Conservation (phyloP, 306 rosid species). For the Gleditsia sinensis region DNA sequence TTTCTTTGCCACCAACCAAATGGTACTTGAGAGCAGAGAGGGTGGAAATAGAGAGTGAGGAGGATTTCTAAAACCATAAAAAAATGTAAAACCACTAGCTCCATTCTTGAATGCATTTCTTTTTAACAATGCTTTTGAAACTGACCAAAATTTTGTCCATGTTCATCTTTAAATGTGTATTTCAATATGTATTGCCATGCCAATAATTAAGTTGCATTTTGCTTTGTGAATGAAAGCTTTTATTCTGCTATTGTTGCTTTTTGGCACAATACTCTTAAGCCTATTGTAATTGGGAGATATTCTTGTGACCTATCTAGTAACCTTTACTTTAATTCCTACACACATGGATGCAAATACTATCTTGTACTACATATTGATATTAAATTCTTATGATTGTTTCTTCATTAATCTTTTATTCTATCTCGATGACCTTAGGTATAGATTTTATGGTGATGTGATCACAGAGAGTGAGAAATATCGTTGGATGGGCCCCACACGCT, state of each 20-base stretch:
- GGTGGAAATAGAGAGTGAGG: background rate
- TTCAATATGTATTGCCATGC: background rate
- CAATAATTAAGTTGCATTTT: background rate
- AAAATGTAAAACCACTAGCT: background rate
- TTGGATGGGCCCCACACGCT: constrained; percentile 98
- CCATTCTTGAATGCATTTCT: background rate
- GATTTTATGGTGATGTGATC: constrained; percentile 98
- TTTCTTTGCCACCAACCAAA: too few species aligned
- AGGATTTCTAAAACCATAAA: background rate
- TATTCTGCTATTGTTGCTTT: constrained; percentile 1
- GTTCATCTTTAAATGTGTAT: constrained; percentile 5
- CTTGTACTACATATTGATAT: constrained; percentile 21
- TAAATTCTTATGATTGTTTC: constrained; percentile 20
- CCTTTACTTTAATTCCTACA: constrained; percentile 1
- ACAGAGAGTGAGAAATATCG: constrained; percentile 90
- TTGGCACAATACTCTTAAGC: background rate
- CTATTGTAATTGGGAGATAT: background rate
- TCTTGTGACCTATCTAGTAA: background rate
- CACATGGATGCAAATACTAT: constrained; percentile 10
- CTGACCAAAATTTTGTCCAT: background rate
- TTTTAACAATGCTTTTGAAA: background rate
- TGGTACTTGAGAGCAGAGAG: too few species aligned
- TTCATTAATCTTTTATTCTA: constrained; percentile 37
- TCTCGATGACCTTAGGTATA: constrained; percentile 61
- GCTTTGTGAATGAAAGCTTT: background rate